A percentile compares a stretch with the other conserved stretches of the same genome.
These are phyloP conservation scores for Hypoxylon rubiginosum DNA, from an alignment of 2,329 filamentous ascomycete species.

Conservation along the genomic window DNA sequence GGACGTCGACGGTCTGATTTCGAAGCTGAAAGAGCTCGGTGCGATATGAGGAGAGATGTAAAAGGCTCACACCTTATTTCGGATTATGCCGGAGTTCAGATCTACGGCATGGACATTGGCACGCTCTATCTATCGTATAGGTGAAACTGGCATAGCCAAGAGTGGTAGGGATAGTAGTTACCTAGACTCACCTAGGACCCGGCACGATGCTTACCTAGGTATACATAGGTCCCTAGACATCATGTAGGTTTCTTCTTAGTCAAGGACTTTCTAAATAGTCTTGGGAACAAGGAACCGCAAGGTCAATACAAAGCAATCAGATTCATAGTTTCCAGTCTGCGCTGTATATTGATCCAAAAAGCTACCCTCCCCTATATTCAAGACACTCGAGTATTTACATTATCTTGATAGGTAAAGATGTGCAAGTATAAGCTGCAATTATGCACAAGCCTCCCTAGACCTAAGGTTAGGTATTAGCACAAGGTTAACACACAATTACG, in stretches of 20 bases:
- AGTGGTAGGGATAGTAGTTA: too few relatives aligned
- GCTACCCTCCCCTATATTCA: neutral
- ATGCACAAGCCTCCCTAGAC: too few relatives aligned
- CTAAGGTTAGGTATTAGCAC: neutral
- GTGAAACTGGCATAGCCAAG: neutral
- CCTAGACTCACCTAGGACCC: neutral
- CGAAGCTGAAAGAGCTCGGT: slow-evolving; percentile 95
- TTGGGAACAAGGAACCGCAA: slow-evolving; percentile 7
- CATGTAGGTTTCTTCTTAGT: neutral
- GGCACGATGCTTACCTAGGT: neutral
- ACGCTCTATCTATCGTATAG: neutral
- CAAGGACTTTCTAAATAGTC: neutral
- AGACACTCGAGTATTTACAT: neutral
- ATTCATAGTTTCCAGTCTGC: neutral
- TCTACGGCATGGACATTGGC: neutral
- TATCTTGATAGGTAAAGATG: neutral
- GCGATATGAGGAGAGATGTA: slow-evolving; percentile 73
- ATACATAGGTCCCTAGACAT: neutral
- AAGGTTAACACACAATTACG: slow-evolving; percentile 1
- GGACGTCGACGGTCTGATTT: slow-evolving; percentile 93
- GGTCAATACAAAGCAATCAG: slow-evolving; percentile 31
- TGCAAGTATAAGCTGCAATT: too few relatives aligned
- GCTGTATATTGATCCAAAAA: neutral
- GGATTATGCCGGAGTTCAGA: neutral
- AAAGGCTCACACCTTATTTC: too few relatives aligned